Percentiles rank a stretch among this genome's conserved stretches.
Evolutionary conservation across 2,329 filamentous ascomycete genomes (phyloP).

Genomic region (Alternaria angustiovoidea): DNA sequence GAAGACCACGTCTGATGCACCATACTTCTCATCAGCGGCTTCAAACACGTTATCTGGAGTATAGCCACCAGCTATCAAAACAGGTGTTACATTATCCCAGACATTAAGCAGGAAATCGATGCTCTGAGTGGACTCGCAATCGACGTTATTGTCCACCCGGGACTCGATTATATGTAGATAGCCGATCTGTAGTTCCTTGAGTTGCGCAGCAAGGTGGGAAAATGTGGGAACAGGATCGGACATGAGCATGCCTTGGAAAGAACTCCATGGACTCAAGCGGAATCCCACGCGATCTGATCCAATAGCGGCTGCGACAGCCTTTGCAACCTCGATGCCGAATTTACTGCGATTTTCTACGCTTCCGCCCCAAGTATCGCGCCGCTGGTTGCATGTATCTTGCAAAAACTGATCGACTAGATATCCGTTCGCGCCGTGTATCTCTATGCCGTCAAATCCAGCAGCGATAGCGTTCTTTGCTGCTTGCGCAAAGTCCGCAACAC

Average conservation of each 20-base stretch:
- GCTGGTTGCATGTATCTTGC: slow-evolving; percentile 63
- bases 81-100: slow-evolving; percentile 12
- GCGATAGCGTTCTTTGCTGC: slow-evolving; percentile 55
- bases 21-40: slow-evolving; percentile 48
- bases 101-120: slow-evolving; percentile 16
- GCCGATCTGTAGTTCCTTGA: slow-evolving; percentile 2
- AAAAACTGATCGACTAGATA: slow-evolving; percentile 74
- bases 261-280: slow-evolving; percentile 67
- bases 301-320: slow-evolving; percentile 58
- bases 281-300: slow-evolving; percentile 65
- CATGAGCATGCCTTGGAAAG: slow-evolving; percentile 71
- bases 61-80: slow-evolving; percentile 53
- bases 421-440: slow-evolving; percentile 65
- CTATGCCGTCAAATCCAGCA: slow-evolving; percentile 69
- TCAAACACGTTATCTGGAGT: slow-evolving; percentile 43
- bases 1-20: slow-evolving; percentile 38
- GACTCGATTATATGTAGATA: slow-evolving; percentile 10
- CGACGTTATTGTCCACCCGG: slow-evolving; percentile 13
- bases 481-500: slow-evolving; percentile 45
- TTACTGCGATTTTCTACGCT: slow-evolving; percentile 59
- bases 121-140: slow-evolving; percentile 17
- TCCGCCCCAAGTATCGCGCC: slow-evolving; percentile 59
- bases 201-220: neutral
- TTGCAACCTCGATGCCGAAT: slow-evolving; percentile 61
- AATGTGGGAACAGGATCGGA: slow-evolving; percentile 51